Evolutionary conservation across 2,329 filamentous ascomycete genomes (phyloP).

Genomic region (Arthroderma uncinatum): DNA sequence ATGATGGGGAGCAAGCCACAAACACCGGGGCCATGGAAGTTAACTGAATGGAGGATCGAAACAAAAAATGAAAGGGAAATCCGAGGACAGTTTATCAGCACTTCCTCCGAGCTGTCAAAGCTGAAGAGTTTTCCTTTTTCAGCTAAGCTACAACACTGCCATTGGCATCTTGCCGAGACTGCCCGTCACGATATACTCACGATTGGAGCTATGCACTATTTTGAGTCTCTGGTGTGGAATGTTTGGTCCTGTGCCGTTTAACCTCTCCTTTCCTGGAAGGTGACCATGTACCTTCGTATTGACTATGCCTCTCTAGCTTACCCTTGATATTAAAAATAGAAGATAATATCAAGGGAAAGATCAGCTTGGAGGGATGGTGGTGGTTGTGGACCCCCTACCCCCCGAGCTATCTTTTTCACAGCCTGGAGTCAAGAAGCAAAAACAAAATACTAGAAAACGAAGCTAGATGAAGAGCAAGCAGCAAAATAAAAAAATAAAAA

Average conservation of each 20-base stretch:
- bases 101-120: not conserved
- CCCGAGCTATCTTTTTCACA: not conserved
- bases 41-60: not conserved
- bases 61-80: not conserved
- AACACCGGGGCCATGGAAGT: not conserved
- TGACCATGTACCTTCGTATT: constrained; percentile 4
- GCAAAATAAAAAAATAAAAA: not conserved
- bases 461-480: not conserved
- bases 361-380: not conserved
- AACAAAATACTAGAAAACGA: not conserved
- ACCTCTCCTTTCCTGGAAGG: constrained; percentile 3
- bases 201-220: constrained; percentile 5
- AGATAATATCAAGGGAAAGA: constrained; percentile 1
- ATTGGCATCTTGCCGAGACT: constrained; percentile 3
- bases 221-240: not conserved
- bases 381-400: not conserved
- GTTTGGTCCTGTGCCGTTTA: not conserved
- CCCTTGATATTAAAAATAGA: constrained; percentile 2
- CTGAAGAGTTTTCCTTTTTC: not conserved
- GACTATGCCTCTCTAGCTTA: not conserved
- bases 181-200: not conserved
- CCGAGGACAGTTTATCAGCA: constrained; percentile 1
- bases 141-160: constrained; percentile 1
- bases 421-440: not conserved
- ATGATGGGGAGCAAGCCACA: not conserved